Conservation (phyloP, 2,329 filamentous ascomycete genomes). For the Scedosporium minutisporum region DNA sequence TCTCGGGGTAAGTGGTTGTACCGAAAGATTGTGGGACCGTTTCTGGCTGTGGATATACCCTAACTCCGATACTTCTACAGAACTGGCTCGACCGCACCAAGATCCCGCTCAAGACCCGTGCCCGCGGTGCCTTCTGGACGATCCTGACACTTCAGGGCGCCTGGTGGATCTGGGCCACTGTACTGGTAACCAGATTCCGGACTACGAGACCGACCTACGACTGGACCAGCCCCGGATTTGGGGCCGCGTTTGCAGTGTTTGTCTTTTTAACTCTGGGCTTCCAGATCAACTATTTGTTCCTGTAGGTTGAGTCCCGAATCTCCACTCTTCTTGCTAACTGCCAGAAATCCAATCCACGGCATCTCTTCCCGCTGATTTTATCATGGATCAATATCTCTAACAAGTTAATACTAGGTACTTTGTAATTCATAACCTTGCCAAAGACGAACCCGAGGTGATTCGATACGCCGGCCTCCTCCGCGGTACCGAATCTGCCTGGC, state of each 20-base stretch:
- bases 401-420: slow-evolving; percentile 40
- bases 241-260: slow-evolving; percentile 56
- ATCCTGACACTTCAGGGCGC: slow-evolving; percentile 52
- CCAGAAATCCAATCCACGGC: too few relatives aligned
- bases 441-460: slow-evolving; percentile 53
- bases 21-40: slow-evolving; percentile 6
- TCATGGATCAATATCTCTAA: slow-evolving; percentile 14
- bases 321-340: too few relatives aligned
- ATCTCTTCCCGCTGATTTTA: too few relatives aligned
- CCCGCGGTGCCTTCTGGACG: slow-evolving; percentile 42
- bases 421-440: slow-evolving; percentile 56
- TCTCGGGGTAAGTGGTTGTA: slow-evolving; percentile 38
- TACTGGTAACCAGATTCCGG: slow-evolving; percentile 53
- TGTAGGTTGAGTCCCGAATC: slow-evolving; percentile 27
- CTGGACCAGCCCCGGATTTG: slow-evolving; percentile 56
- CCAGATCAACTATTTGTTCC: slow-evolving; percentile 64
- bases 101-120: slow-evolving; percentile 42
- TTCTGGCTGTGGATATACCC: slow-evolving; percentile 4
- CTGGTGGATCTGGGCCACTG: slow-evolving; percentile 64
- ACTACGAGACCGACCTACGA: slow-evolving; percentile 51
- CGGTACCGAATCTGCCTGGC: slow-evolving; percentile 63
- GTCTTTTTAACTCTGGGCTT: slow-evolving; percentile 58
- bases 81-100: slow-evolving; percentile 49
- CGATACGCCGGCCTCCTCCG: slow-evolving; percentile 58
- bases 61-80: slow-evolving; percentile 15